Evolutionary conservation across 139 green algal genomes (phyloP), one percentile per base, ranked within the genome.

Genomic region (Micromonas pusilla): DNA sequence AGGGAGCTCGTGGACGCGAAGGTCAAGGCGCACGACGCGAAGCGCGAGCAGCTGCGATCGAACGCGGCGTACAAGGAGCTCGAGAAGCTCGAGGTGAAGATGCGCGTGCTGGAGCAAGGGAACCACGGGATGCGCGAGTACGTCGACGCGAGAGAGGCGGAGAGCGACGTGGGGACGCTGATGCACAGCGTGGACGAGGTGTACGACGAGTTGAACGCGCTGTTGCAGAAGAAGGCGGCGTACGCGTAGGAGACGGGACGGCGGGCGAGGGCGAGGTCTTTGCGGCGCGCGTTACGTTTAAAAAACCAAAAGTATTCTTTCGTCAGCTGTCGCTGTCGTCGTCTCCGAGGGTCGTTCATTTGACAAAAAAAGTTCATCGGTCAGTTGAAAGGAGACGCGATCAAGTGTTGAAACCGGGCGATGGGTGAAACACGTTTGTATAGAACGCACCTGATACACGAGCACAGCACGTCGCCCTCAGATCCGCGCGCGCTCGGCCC

Each of bases 31-130:
- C 65, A 81, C 57, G 66, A 86, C 25, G 34, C 62, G 3, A 82
- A 82, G 38, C 52, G 81, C 70, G 60, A 57, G 19, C 53, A 84
- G 63, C 72, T 86, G 37, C 62, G 75, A 39, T 67, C 78, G 37
- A 76, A 80, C 31, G 52, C 67, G 52, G 34, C 76, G 36, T 76
- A 81, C 68, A 38, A 81, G 20, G 38, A 75, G 6, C 67, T 87
- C 3, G 77, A 86, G 54, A 63, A 62, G 34, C 52, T 85, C 26
- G 82, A 87, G 57, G 28, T 77, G 65, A 74, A 85, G 63, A 79
- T 83, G 28, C 70, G 74, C 60, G 73, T 66, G 45, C 25, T 82
- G 52, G 53, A 83, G 66, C 23, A 71, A 37, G 60, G 64, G 13
- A 70, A 77, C 66, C 75, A 73, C 45, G 45, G 23, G 21, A 31